These are phyloP conservation scores for Aspergillus puulaauensis DNA, from an alignment of 2,329 filamentous ascomycete genomes.

Conservation along the genomic window DNA sequence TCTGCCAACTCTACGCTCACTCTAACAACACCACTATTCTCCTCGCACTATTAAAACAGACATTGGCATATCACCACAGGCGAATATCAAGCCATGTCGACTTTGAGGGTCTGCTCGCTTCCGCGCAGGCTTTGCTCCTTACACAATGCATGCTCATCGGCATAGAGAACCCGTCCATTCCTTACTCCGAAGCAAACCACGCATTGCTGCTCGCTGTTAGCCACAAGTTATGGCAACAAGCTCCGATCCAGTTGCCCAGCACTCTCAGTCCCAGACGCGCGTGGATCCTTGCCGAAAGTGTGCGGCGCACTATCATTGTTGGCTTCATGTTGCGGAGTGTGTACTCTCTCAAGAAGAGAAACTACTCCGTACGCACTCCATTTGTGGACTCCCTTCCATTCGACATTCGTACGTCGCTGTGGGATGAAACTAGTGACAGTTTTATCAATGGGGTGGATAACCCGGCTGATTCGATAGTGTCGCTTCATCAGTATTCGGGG, in stretches of 20 bases:
- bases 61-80: slow-evolving; percentile 12
- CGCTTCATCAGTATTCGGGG: slow-evolving; percentile 26
- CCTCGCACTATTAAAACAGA: slow-evolving; percentile 12
- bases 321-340: slow-evolving; percentile 30
- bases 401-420: slow-evolving; percentile 27
- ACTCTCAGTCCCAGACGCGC: slow-evolving; percentile 25
- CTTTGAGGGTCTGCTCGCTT: slow-evolving; percentile 27
- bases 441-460: slow-evolving; percentile 7
- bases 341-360: slow-evolving; percentile 27
- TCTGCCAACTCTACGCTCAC: slow-evolving; percentile 19
- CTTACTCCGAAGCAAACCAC: slow-evolving; percentile 19
- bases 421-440: slow-evolving; percentile 19
- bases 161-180: slow-evolving; percentile 6
- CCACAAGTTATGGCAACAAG: slow-evolving; percentile 24
- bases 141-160: slow-evolving; percentile 26
- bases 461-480: slow-evolving; percentile 21
- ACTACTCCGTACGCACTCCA: slow-evolving; percentile 27
- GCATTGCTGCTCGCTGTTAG: slow-evolving; percentile 20
- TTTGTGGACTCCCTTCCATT: slow-evolving; percentile 31
- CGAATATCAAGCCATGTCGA: slow-evolving; percentile 11
- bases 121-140: slow-evolving; percentile 25
- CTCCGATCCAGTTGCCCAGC: slow-evolving; percentile 24
- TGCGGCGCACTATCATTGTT: slow-evolving; percentile 33
- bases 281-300: slow-evolving; percentile 34
- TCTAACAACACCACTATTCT: slow-evolving; percentile 1